A percentile compares a stretch with the other conserved stretches of the same genome.
These are phyloP conservation scores for Xylaria scruposa DNA, from an alignment of 495 filamentous ascomycete genomes.

Conservation along the genomic window DNA sequence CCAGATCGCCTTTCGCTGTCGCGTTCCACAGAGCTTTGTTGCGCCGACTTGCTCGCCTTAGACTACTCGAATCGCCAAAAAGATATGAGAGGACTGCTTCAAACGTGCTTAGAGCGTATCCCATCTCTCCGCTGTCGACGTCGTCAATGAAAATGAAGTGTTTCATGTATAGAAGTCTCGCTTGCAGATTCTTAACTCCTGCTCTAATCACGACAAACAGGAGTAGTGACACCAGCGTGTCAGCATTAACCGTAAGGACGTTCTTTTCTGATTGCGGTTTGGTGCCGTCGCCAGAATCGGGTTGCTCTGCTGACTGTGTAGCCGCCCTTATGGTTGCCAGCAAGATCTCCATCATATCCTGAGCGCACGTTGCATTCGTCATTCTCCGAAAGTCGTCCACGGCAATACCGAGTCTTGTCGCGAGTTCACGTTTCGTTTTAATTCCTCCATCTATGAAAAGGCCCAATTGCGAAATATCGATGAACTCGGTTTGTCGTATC, in stretches of 20 bases:
- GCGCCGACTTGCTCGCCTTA: conserved; percentile 81
- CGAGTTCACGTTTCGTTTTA: conserved; percentile 73
- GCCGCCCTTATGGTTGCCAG: conserved; percentile 86
- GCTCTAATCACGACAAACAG: conserved; percentile 93
- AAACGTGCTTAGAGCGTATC: conserved; percentile 95
- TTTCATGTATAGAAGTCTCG: conserved; percentile 88
- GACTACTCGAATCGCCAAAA: conserved; percentile 76
- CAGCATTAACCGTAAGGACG: conserved; percentile 88
- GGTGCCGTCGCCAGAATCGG: conserved; percentile 20
- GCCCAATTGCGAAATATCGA: conserved; percentile 94
- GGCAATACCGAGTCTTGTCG: conserved; percentile 71
- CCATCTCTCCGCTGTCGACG: conserved; percentile 95
- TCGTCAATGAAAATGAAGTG: conserved; percentile 97
- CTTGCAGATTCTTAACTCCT: conserved; percentile 86
- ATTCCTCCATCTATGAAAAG: conserved; percentile 78
- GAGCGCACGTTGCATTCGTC: conserved; percentile 80
- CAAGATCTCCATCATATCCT: conserved; percentile 92
- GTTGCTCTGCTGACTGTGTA: conserved; percentile 63
- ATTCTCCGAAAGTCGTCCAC: conserved; percentile 92
- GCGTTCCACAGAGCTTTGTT: conserved; percentile 93
- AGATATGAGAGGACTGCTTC: conserved; percentile 96
- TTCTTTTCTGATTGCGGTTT: conserved; percentile 46
- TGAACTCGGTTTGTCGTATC: conserved; percentile 88
- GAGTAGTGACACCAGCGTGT: conserved; percentile 91
- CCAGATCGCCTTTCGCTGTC: conserved; percentile 72